These are phyloP conservation scores for Ceriops tagal DNA, from an alignment of 345 rosid species.

Conservation along the genomic window DNA sequence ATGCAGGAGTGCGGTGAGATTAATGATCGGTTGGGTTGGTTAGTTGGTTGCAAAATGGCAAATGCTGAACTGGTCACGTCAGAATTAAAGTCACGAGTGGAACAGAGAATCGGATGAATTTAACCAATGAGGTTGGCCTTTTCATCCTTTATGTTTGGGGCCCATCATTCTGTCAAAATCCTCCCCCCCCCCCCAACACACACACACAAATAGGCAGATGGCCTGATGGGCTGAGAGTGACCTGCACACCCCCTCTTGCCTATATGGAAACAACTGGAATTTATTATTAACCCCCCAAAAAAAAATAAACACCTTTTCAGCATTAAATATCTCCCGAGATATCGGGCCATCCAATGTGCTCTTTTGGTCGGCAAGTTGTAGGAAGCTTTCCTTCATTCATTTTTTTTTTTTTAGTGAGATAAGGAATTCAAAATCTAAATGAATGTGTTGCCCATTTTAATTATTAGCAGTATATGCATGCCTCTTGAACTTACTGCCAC, in stretches of 20 bases:
- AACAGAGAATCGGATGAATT: slow-evolving; percentile 13
- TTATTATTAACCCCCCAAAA: neutral
- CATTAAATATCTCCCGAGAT: slow-evolving; percentile 15
- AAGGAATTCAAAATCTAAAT: neutral
- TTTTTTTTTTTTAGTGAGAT: neutral
- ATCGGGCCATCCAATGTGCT: neutral
- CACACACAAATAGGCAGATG: neutral
- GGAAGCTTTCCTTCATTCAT: neutral
- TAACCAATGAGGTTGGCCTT: neutral
- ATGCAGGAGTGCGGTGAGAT: neutral
- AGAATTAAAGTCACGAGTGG: slow-evolving; percentile 13
- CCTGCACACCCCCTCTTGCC: neutral
- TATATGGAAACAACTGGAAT: slow-evolving; percentile 10
- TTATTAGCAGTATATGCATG: no score
- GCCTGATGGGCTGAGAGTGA: neutral
- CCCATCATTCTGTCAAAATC: neutral
- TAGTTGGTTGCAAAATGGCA: neutral
- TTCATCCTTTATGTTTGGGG: neutral
- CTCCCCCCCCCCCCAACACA: neutral
- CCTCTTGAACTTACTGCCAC: no score
- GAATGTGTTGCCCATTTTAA: neutral
- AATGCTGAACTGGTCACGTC: neutral
- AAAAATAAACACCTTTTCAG: neutral
- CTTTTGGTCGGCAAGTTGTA: slow-evolving; percentile 23
- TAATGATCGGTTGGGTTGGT: neutral